Conservation (phyloP, 75 land plant species). For the Selaginella moellendorffii region DNA sequence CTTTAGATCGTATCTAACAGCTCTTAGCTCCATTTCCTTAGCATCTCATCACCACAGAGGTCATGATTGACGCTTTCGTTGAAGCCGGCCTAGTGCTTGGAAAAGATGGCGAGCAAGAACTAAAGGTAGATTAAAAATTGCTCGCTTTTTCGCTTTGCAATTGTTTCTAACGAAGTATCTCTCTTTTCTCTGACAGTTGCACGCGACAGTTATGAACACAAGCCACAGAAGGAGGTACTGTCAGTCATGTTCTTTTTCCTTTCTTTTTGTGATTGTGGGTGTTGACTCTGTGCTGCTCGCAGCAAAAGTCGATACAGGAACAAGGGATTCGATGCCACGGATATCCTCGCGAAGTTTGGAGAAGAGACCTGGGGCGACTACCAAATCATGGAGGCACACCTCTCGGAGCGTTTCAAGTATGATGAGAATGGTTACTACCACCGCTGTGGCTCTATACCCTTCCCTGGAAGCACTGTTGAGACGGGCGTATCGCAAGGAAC, state of each 20-base stretch:
- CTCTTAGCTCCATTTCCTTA: conserved; percentile 13
- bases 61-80: conserved; percentile 60
- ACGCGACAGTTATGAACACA: conserved; percentile 85
- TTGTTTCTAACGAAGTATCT: too few relatives aligned
- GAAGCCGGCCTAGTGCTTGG: conserved; percentile 79
- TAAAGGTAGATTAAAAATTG: conserved; percentile 55
- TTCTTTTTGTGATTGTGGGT: not conserved
- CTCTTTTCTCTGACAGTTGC: conserved; percentile 39
- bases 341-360: conserved; percentile 39
- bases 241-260: not conserved
- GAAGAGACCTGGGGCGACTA: conserved; percentile 72
- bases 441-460: conserved; percentile 63
- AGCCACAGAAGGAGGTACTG: conserved; percentile 53
- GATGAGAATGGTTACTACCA: conserved; percentile 82
- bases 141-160: not conserved
- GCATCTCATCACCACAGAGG: conserved; percentile 44
- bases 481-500: too few relatives aligned
- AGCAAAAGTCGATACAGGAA: conserved; percentile 26
- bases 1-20: not conserved
- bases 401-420: conserved; percentile 64
- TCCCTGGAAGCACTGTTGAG: conserved; percentile 42
- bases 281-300: conserved; percentile 6
- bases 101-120: conserved; percentile 38
- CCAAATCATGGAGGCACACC: conserved; percentile 54
- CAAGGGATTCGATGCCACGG: conserved; percentile 54